Base-by-base conservation (phyloP, 176 grass and related monocot species). In the barley (Hordeum vulgare) region DNA sequence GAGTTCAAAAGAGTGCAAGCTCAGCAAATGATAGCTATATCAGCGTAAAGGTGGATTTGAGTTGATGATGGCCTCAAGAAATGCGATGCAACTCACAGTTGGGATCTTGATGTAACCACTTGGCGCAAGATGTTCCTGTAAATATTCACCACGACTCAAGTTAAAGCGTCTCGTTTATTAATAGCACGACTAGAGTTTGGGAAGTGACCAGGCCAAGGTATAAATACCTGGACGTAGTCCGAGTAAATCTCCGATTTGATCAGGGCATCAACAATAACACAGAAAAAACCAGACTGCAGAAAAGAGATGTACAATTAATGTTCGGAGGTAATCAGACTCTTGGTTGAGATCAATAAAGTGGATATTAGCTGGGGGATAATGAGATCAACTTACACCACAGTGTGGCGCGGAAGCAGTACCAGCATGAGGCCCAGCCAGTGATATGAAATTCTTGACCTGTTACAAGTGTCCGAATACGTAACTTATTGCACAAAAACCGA, bases 371-470 rank as follows among this genome's bases (percentile, higher is more conserved):
- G n/a, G 66, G 54, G 76, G 31, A 74, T 34, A 71, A 53, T 74
- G 74, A 83, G 47, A 80, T 61, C 23, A 91, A 94, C 92, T 83
- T 84, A 95, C 95, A 88, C 92, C 92, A 83, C 95, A 98, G 26
- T 93, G 87, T 24, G 90, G 95, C 18, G 93, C 92, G 53, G 95
- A 98, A 89, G 95, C 90, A 12, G 95, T 98, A 81, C 95, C 95
- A 58, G 95, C 95, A 91, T 95, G 95, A 87, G 95, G 95, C 44
- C 95, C 95, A 44, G 86, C 95, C 2, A 94, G 74, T 25, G 92
- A 98, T 67, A 98, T 93, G 45, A 98, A 93, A 80, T 94, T 98
- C 72, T 95, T 98, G 71, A 98, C 92, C 95, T 98, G 82, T 71
- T 85, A 49, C 14, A 58, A 90, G 76, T 64, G 71, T 71, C 62